phyloP scores from a whole-genome alignment of 2,329 filamentous ascomycete species.

The Corinectria fuckeliana region DNA sequence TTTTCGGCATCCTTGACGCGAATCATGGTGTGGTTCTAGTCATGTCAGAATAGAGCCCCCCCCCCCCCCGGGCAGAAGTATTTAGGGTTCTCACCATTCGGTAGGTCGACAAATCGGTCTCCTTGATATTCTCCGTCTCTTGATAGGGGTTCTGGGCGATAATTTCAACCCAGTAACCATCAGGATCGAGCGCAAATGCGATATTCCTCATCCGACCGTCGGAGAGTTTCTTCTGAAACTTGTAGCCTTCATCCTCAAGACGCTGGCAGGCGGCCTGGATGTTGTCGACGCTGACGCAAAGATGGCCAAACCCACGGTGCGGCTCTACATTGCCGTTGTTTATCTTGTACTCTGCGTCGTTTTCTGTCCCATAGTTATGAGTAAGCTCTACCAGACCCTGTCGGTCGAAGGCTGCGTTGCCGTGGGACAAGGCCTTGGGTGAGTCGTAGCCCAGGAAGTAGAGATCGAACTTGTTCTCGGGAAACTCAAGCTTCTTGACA shows the following conservation, averaged over 20 bases:
- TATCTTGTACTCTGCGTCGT: conserved; percentile 79
- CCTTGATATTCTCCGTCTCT: conserved; percentile 72
- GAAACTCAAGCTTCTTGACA: conserved; percentile 80
- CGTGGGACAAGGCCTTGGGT: conserved; percentile 74
- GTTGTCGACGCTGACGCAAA: conserved; percentile 82
- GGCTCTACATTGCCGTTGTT: conserved; percentile 93
- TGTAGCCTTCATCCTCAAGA: conserved; percentile 87
- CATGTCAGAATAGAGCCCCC: conserved; percentile 5
- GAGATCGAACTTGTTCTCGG: conserved; percentile 90
- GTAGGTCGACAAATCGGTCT: conserved; percentile 78
- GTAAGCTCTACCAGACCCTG: conserved; percentile 90
- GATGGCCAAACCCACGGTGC: conserved; percentile 82
- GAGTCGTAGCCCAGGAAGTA: conserved; percentile 94
- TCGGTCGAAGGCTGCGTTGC: conserved; percentile 77
- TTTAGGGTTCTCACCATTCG: conserved; percentile 59
- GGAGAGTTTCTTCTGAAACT: conserved; percentile 92
- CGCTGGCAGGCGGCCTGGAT: conserved; percentile 90
- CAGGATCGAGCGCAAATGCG: conserved; percentile 88
- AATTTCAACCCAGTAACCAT: conserved; percentile 87
- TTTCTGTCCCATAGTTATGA: conserved; percentile 87
- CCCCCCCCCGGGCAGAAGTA: not conserved
- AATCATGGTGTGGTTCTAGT: conserved; percentile 89
- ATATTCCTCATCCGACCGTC: conserved; percentile 89
- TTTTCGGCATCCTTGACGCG: conserved; percentile 83
- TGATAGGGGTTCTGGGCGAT: conserved; percentile 75